Evolutionary conservation across 75 land plant species (phyloP), one percentile per base, ranked within the genome.

Genomic region (Picea sitchensis): DNA sequence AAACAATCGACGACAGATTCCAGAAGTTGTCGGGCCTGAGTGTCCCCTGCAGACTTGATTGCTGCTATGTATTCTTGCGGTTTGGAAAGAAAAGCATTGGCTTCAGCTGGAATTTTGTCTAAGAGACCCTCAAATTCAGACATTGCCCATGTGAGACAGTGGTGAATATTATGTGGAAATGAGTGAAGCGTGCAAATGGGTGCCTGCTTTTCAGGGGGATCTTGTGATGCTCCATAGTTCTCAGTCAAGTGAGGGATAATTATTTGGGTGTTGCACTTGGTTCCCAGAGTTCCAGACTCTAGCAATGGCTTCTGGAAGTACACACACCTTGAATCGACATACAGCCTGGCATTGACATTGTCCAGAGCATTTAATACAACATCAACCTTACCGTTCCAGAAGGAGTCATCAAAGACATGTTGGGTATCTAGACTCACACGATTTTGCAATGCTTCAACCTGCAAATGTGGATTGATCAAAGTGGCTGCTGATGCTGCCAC

Each of bases 141-240:
- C 21, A 96, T 80, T 65, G 98, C 98, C 98, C 98, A 95, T 23
- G 96, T 93, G 59, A 95, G 71, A 69, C 98, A 95, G 73, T 95
- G 98, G 60, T 93, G 90, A 78, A 95, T 95, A 68, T 95, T 95
- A 80, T 95, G 97, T 20, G 99, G 99, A 76, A 96, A 96, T 6
- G 97, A 94, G 63, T 94, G 97, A 62, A 96, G 90, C 31, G 99
- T 96, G 75, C 99, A 96, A 93, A 96, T 96, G 5, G 99, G 99
- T 23, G 99, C 99, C 74, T 96, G 99, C 87, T 91, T 96, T 83
- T 94, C 99, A 14, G 97, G 97, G 12, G 99, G 97, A 79, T 96
- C 99, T 68, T 95, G 84, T 14, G 99, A 94, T 21, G 99, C 99
- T 58, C 99, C 99, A 86, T 96, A 96, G 76, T 94, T 96, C 77